Evolutionary conservation across 331 rosid genomes (phyloP).

Genomic region (Pyrus hybrid): DNA sequence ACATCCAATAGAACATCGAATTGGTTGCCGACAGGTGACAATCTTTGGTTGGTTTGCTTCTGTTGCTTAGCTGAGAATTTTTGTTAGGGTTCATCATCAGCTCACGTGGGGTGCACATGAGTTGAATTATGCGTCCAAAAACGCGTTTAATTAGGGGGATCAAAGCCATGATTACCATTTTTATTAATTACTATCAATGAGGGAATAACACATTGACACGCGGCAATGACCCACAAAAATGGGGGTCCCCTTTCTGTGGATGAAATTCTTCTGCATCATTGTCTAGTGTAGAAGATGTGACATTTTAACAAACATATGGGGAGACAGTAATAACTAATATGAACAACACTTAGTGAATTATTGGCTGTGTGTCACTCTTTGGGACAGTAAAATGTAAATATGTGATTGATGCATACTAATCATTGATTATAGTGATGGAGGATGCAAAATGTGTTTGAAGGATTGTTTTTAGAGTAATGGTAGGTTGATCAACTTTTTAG

Average conservation of each 20-base stretch:
- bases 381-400: background rate
- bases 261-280: background rate
- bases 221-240: background rate
- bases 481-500: no score
- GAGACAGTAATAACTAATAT: background rate
- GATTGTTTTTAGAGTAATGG: no score
- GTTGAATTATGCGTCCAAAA: constrained; percentile 14
- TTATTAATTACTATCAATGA: constrained; percentile 9
- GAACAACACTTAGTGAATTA: background rate
- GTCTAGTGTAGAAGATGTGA: background rate
- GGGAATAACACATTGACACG: background rate
- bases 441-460: no score
- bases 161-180: constrained; percentile 1
- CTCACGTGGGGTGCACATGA: constrained; percentile 50
- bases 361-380: background rate
- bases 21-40: constrained; percentile 40
- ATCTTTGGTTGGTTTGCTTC: constrained; percentile 7
- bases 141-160: constrained; percentile 31
- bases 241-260: background rate
- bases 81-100: background rate
- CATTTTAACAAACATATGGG: background rate
- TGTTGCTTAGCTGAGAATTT: background rate
- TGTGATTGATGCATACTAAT: background rate
- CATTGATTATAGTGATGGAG: background rate
- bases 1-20: background rate